phyloP scores from a whole-genome alignment of 108 stramenopile genomes.

The Nannochloropsis granulata region DNA sequence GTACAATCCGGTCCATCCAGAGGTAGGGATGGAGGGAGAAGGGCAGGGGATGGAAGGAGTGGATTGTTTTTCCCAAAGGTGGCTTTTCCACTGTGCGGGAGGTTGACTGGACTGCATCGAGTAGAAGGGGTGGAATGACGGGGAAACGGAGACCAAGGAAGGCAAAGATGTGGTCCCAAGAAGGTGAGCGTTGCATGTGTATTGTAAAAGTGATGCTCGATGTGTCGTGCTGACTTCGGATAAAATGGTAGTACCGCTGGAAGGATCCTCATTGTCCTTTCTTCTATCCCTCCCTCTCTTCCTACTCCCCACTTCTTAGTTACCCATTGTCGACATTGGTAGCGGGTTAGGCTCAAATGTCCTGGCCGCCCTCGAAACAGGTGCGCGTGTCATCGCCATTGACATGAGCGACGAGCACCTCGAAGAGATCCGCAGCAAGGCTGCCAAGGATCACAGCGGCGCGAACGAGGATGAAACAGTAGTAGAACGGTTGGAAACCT shows the following conservation, averaged over 20 bases:
- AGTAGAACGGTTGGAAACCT: neutral
- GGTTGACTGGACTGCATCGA: no score
- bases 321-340: neutral
- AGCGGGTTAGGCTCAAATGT: neutral
- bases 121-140: no score
- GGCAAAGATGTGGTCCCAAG: no score
- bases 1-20: neutral
- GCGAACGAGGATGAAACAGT: neutral
- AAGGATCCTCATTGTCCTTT: neutral
- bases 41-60: neutral
- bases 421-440: neutral
- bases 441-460: neutral
- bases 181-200: no score
- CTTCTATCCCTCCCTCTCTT: neutral
- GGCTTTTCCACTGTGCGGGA: no score
- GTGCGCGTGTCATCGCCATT: neutral
- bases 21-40: neutral
- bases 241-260: no score
- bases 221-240: no score
- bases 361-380: neutral
- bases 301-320: neutral
- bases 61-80: neutral
- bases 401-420: neutral
- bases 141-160: no score
- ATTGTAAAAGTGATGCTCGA: no score